phyloP scores from a whole-genome alignment of 2,329 filamentous ascomycete genomes.

The Oidium heveae region DNA sequence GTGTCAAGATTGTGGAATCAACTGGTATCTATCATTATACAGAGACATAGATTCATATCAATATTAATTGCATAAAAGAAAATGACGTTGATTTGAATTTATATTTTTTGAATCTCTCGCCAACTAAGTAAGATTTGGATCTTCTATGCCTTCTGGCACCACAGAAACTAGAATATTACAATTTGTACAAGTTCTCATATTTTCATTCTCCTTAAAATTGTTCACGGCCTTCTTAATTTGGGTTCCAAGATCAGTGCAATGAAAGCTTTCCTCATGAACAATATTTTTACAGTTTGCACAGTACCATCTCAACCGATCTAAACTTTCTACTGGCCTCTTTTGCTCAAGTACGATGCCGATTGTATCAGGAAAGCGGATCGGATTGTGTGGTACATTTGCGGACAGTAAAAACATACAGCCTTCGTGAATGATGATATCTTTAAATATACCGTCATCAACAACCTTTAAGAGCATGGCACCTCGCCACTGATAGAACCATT shows the following conservation, averaged over 20 bases:
- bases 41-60: constrained; percentile 24
- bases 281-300: constrained; percentile 42
- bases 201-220: constrained; percentile 44
- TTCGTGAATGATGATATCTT: constrained; percentile 72
- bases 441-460: constrained; percentile 47
- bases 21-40: constrained; percentile 52
- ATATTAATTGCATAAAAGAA: not conserved
- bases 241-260: constrained; percentile 72
- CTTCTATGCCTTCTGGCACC: constrained; percentile 41
- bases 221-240: constrained; percentile 89
- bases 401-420: constrained; percentile 87
- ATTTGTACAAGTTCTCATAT: constrained; percentile 45
- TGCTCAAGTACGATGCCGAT: constrained; percentile 90
- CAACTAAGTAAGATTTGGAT: constrained; percentile 24
- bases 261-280: constrained; percentile 69
- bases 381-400: constrained; percentile 87
- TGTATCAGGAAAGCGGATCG: constrained; percentile 75
- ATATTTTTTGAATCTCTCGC: no score
- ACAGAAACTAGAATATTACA: constrained; percentile 33
- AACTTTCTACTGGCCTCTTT: constrained; percentile 37
- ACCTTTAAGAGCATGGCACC: constrained; percentile 87
- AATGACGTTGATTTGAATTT: no score
- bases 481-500: constrained; percentile 95
- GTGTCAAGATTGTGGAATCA: constrained; percentile 61
- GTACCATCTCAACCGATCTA: constrained; percentile 81